Base-by-base conservation (phyloP, 306 rosid species). In the Vigna radiata region DNA sequence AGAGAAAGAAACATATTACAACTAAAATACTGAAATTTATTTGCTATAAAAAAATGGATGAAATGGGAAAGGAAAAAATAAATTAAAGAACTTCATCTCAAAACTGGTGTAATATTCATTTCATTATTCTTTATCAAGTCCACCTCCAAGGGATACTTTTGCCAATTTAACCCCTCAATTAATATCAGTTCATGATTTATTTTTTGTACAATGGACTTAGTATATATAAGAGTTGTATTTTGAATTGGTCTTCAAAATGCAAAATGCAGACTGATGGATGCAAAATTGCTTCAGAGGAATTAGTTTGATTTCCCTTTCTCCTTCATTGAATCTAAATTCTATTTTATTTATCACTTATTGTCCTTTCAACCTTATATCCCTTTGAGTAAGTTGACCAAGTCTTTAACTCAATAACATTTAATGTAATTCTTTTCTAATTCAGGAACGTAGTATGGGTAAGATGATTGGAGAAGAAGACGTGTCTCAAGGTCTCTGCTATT, bases 1-100 rank as follows among this genome's bases (percentile, higher is more conserved):
- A 68, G 78, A 80, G 21, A 77, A 76, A 76, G 74, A 80, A 75
- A 86, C 29, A 64, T 31, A 67, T 49, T 52, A 80, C 75, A 56
- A 54, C 49, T 58, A 8, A 80, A 53, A 50, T 43, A 60, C 67
- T 17, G 46, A 82, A 33, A 59, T 33, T 79, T 75, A 65, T 49
- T 65, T 75, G 69, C 64, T 14, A 6, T 41, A 50, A 61, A 73
- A 58, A 21, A 19, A 60, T 27, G 3, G 18, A 15, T 46, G 59
- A 16, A 43, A 16, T 33, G 36, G 29, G 67, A 41, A n/a, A 67
- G 62, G 62, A 18, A 47, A 41, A 67, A 63, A 18, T 14, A 49
- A 18, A 18, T 52, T 50, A 36, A 77, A 75, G 29, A 73, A 70
- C 10, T 54, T 33, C 25, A 54, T 16, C 61, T 46, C 36, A 69